Evolutionary conservation across 352 stramenopile genomes (phyloP).

Genomic region (Blastocystis sp.): DNA sequence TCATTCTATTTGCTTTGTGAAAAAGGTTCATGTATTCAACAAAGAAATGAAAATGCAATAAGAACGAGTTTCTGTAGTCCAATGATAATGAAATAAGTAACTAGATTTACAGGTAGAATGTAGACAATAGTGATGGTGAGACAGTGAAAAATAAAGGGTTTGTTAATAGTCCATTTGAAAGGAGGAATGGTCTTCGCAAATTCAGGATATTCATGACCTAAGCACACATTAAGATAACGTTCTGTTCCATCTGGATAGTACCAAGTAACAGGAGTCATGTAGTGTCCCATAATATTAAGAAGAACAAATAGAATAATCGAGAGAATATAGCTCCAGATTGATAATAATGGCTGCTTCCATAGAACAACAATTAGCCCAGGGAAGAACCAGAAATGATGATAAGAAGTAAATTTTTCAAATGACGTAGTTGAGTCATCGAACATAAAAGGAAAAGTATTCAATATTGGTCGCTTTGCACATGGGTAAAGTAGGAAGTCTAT

Average conservation of each 20-base stretch:
- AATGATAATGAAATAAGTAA: slow-evolving; percentile 18
- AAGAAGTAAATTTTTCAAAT: slow-evolving; percentile 20
- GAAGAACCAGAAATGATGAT: slow-evolving; percentile 59
- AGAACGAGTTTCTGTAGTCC: neutral
- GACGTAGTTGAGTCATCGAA: neutral
- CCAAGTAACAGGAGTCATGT: slow-evolving; percentile 14
- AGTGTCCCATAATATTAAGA: slow-evolving; percentile 1
- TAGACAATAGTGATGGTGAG: neutral
- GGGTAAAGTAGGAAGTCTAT: slow-evolving; percentile 34
- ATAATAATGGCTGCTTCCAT: neutral
- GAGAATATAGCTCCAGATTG: neutral
- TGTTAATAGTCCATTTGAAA: slow-evolving; percentile 37
- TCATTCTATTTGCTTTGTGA: no score
- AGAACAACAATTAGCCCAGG: slow-evolving; percentile 24
- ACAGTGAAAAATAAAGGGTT: slow-evolving; percentile 1
- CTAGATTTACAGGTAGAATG: slow-evolving; percentile 27
- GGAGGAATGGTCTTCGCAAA: slow-evolving; percentile 25
- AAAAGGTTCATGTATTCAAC: neutral
- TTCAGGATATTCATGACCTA: neutral
- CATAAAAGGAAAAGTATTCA: neutral
- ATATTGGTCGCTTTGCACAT: neutral
- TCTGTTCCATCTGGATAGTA: neutral
- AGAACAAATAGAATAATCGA: slow-evolving; percentile 34
- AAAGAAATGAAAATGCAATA: neutral
- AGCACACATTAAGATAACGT: slow-evolving; percentile 44